Evolutionary conservation across 148 eudicot genomes (phyloP).

Genomic region (Fagopyrum esculentum): DNA sequence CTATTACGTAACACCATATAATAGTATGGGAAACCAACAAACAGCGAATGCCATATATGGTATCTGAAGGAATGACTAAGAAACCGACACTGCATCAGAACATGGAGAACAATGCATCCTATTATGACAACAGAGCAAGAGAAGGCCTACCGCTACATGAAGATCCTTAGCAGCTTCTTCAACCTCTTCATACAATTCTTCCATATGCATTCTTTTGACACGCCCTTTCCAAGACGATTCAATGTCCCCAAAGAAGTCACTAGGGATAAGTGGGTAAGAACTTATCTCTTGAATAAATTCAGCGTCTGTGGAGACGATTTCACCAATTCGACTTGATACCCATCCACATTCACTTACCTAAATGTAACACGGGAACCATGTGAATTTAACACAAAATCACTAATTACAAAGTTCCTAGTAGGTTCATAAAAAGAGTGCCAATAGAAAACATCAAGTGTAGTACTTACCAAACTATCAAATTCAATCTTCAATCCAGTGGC

Average conservation of each 20-base stretch:
- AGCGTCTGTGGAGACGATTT: constrained; percentile 59
- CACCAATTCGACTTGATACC: constrained; percentile 65
- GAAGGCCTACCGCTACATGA: constrained; percentile 61
- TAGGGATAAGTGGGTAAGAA: constrained; percentile 47
- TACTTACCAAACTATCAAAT: constrained; percentile 70
- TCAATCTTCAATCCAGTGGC: constrained; percentile 88
- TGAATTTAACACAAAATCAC: not conserved
- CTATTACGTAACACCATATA: not conserved
- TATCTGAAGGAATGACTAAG: not conserved
- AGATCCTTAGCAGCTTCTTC: constrained; percentile 71
- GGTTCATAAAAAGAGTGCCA: not conserved
- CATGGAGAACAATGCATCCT: not conserved
- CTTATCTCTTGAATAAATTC: constrained; percentile 55
- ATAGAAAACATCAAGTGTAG: constrained; percentile 6
- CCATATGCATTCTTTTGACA: constrained; percentile 76
- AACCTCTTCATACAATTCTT: constrained; percentile 59
- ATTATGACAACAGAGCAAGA: constrained; percentile 1
- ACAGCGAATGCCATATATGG: not conserved
- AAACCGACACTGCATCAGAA: not conserved
- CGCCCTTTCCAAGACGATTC: constrained; percentile 98
- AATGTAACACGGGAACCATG: constrained; percentile 9
- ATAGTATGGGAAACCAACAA: not conserved
- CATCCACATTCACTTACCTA: constrained; percentile 76
- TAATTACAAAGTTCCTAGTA: too few species aligned
- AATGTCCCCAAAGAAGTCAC: constrained; percentile 73